phyloP scores from a whole-genome alignment of 305 asterid species.

The Andrographis paniculata region DNA sequence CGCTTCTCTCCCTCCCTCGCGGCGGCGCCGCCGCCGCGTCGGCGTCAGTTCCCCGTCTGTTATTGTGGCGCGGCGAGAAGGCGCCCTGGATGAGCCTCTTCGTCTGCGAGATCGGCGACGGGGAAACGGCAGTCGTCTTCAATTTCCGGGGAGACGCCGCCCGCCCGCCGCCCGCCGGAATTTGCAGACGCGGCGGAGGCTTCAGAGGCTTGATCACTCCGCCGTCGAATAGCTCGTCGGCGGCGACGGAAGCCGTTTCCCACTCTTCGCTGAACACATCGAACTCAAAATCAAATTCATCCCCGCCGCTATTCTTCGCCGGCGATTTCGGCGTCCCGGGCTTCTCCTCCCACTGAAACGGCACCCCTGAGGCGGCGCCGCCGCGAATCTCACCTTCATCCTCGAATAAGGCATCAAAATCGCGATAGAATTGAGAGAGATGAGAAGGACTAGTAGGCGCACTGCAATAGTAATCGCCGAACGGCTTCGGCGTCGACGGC shows the following conservation, averaged over 20 bases:
- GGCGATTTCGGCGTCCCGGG: slow-evolving; percentile 19
- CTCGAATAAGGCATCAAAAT: slow-evolving; percentile 27
- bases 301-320: slow-evolving; percentile 4
- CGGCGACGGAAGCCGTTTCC: slow-evolving; percentile 30
- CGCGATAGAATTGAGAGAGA: slow-evolving; percentile 22
- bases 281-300: slow-evolving; percentile 47
- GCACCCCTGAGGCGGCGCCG: neutral
- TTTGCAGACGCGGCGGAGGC: slow-evolving; percentile 22
- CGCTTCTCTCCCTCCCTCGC: slow-evolving; percentile 36
- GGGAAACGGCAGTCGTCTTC: neutral
- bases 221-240: slow-evolving; percentile 55
- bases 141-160: neutral
- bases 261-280: slow-evolving; percentile 31
- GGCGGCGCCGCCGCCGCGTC: slow-evolving; percentile 7
- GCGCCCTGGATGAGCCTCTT: slow-evolving; percentile 14
- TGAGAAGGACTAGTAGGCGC: slow-evolving; percentile 47
- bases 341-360: slow-evolving; percentile 17
- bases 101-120: neutral
- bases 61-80: slow-evolving; percentile 23
- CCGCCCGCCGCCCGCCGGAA: no score
- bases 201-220: slow-evolving; percentile 45
- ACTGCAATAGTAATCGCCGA: slow-evolving; percentile 34
- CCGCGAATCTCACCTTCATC: neutral
- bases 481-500: slow-evolving; percentile 31
- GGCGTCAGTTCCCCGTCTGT: neutral